Evolutionary conservation across 2,329 filamentous ascomycete genomes (phyloP).

Genomic region (Fusarium cicatricum): DNA sequence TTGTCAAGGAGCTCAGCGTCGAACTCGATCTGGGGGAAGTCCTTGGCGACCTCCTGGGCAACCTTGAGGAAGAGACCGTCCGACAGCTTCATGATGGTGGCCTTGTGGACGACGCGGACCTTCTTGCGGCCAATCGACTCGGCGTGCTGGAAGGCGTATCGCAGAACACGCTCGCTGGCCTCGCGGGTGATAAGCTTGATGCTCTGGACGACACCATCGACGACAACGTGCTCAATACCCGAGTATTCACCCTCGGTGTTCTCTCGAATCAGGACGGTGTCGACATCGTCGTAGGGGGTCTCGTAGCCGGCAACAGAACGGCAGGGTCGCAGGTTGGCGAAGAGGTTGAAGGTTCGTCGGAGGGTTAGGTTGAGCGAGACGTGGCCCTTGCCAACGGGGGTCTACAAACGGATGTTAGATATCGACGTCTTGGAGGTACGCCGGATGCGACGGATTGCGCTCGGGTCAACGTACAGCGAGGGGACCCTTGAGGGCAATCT

Average conservation of each 20-base stretch:
- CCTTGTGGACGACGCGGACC: constrained; percentile 99
- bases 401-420: constrained; percentile 58
- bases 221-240: constrained; percentile 97
- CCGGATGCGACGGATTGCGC: constrained; percentile 14
- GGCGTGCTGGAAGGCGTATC: constrained; percentile 98
- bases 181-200: constrained; percentile 99
- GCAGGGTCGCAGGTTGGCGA: constrained; percentile 98
- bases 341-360: constrained; percentile 99
- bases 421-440: constrained; percentile 1
- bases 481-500: constrained; percentile 97
- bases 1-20: constrained; percentile 99
- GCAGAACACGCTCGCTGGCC: constrained; percentile 93
- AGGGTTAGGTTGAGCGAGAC: constrained; percentile 99
- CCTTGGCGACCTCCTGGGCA: constrained; percentile 86
- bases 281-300: constrained; percentile 96
- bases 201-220: constrained; percentile 97
- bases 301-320: constrained; percentile 97
- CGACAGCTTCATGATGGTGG: constrained; percentile 99
- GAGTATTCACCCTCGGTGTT: constrained; percentile 99
- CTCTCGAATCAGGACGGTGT: constrained; percentile 97
- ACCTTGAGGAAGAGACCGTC: constrained; percentile 97
- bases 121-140: constrained; percentile 92
- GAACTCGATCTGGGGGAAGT: constrained; percentile 95
- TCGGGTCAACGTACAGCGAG: constrained; percentile 74
- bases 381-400: constrained; percentile 97